A percentile compares a stretch with the other conserved stretches of the same genome.
These are phyloP conservation scores for Epichloe gansuensis DNA, from an alignment of 2,329 filamentous ascomycete genomes.

Conservation along the genomic window DNA sequence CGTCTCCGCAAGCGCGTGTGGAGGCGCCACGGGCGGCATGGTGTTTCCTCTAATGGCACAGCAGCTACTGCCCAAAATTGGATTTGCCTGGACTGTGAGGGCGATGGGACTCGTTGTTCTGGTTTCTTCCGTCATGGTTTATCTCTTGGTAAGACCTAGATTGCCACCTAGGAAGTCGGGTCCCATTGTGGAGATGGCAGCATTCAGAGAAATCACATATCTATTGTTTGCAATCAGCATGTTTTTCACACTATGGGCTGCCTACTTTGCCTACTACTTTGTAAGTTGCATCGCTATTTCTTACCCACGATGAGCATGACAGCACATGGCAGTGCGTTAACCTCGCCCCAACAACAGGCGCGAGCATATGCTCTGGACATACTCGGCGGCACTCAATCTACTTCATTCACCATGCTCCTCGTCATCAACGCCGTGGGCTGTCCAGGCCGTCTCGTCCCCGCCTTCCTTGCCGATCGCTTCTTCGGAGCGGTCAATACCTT, in stretches of 20 bases:
- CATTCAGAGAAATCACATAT: conserved; percentile 38
- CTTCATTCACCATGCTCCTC: conserved; percentile 46
- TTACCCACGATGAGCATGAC: no score
- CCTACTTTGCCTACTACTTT: conserved; percentile 39
- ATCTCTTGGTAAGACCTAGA: conserved; percentile 33
- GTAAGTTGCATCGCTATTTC: conserved; percentile 14
- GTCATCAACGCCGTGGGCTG: conserved; percentile 48
- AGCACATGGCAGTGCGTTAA: no score
- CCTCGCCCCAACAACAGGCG: conserved; percentile 15
- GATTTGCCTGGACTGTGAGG: conserved; percentile 54
- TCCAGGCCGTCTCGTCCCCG: conserved; percentile 40
- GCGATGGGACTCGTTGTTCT: conserved; percentile 49
- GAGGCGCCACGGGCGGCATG: conserved; percentile 49
- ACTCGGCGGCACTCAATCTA: conserved; percentile 32
- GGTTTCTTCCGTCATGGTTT: conserved; percentile 25
- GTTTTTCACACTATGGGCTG: conserved; percentile 33
- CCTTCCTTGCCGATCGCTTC: conserved; percentile 40
- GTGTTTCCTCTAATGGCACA: conserved; percentile 48
- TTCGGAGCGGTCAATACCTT: conserved; percentile 45
- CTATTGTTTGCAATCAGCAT: conserved; percentile 20
- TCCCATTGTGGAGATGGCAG: conserved; percentile 35
- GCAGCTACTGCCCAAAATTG: conserved; percentile 45
- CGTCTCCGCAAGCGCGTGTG: conserved; percentile 45
- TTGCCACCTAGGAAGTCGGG: conserved; percentile 36
- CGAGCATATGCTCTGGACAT: conserved; percentile 27